Conservation (phyloP, 345 rosid genomes). For the Heritiera fomes region DNA sequence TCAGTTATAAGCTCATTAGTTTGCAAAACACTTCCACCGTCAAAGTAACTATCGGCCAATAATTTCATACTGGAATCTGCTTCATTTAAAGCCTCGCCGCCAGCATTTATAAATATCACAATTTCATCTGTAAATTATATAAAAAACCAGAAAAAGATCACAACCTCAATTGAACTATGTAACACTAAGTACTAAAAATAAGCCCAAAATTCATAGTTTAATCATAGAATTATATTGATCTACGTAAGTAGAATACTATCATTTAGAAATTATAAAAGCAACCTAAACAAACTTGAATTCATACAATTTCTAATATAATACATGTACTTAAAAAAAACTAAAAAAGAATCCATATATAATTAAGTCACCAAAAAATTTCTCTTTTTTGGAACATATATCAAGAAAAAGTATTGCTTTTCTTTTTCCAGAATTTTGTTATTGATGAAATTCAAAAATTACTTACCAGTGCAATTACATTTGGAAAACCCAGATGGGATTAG, state of each 20-base stretch:
- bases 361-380: background rate
- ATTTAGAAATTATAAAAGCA: background rate
- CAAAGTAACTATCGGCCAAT: conserved; percentile 39
- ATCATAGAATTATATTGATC: background rate
- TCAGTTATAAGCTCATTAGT: conserved; percentile 73
- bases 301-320: background rate
- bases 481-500: conserved; percentile 58
- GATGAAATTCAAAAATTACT: conserved; percentile 5
- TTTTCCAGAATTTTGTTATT: background rate
- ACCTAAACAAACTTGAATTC: background rate
- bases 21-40: conserved; percentile 73
- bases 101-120: conserved; percentile 34
- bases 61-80: conserved; percentile 48
- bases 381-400: background rate
- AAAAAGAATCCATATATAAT: background rate
- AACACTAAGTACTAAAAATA: background rate
- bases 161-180: background rate
- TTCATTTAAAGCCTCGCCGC: conserved; percentile 51
- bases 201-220: background rate
- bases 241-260: background rate
- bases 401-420: background rate
- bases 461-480: conserved; percentile 50
- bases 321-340: background rate
- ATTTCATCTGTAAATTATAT: conserved; percentile 49
- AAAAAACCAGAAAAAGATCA: background rate